phyloP scores from a whole-genome alignment of 1,139 yeast species.

The Hansenula anomala region DNA sequence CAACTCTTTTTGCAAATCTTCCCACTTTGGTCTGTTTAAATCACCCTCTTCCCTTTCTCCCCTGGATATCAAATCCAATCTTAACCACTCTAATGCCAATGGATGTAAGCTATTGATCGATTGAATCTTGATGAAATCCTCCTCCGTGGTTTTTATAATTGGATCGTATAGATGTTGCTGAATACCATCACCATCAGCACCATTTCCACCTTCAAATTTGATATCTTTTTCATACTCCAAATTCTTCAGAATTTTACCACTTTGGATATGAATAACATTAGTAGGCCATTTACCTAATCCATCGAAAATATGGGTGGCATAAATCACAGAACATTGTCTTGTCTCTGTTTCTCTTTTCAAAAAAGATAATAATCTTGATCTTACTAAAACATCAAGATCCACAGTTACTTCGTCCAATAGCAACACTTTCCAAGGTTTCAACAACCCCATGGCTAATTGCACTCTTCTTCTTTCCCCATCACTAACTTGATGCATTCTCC shows the following conservation, averaged over 20 bases:
- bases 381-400: conserved; percentile 88
- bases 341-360: conserved; percentile 62
- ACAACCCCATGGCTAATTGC: conserved; percentile 87
- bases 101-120: conserved; percentile 62
- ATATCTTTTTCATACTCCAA: conserved; percentile 29
- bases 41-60: conserved; percentile 44
- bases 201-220: conserved; percentile 22
- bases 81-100: conserved; percentile 62
- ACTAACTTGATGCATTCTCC: conserved; percentile 91
- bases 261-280: conserved; percentile 69
- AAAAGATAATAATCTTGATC: conserved; percentile 68
- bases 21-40: conserved; percentile 35
- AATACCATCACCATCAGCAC: conserved; percentile 27
- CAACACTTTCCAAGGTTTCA: conserved; percentile 84
- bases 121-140: conserved; percentile 29
- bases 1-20: conserved; percentile 39
- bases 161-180: conserved; percentile 16
- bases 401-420: conserved; percentile 93
- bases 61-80: conserved; percentile 39
- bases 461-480: conserved; percentile 96
- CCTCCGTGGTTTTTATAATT: conserved; percentile 15
- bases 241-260: conserved; percentile 46
- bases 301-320: conserved; percentile 96
- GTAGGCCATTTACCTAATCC: conserved; percentile 92
- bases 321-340: conserved; percentile 69